These are phyloP conservation scores for Epichloe sp. DNA, from an alignment of 2,329 filamentous ascomycete genomes.

Conservation along the genomic window DNA sequence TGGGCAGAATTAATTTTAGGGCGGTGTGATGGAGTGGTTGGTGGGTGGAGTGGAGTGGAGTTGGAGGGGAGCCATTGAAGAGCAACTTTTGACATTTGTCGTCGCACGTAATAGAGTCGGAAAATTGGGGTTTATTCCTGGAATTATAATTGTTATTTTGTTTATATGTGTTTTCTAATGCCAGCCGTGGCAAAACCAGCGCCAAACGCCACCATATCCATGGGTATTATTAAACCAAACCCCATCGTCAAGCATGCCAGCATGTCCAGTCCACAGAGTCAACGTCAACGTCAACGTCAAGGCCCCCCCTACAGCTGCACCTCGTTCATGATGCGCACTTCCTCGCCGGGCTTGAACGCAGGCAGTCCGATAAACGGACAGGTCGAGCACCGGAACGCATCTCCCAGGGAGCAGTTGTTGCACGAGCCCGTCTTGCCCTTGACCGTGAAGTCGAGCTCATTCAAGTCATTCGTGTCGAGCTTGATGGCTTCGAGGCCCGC, in stretches of 20 bases:
- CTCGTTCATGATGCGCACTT: slow-evolving; percentile 78
- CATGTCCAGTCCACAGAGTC: background rate
- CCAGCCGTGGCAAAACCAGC: background rate
- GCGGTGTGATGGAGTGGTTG: too few relatives aligned
- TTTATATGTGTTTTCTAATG: too few relatives aligned
- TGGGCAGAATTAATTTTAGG: too few relatives aligned
- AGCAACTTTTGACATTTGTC: too few relatives aligned
- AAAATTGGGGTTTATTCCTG: too few relatives aligned
- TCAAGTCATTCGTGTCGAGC: slow-evolving; percentile 62
- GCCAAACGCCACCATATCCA: slow-evolving; percentile 5
- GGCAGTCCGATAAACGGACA: slow-evolving; percentile 82
- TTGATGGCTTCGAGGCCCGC: slow-evolving; percentile 56
- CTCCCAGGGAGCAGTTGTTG: slow-evolving; percentile 84
- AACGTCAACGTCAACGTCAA: too few relatives aligned
- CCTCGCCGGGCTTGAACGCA: slow-evolving; percentile 93
- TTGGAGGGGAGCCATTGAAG: too few relatives aligned
- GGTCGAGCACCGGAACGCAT: slow-evolving; percentile 67
- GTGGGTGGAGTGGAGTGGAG: too few relatives aligned
- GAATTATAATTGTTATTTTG: background rate
- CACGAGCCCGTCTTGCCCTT: slow-evolving; percentile 92
- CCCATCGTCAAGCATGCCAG: background rate
- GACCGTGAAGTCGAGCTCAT: slow-evolving; percentile 92
- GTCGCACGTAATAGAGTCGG: too few relatives aligned
- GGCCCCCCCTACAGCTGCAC: slow-evolving; percentile 51
- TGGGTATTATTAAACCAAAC: background rate